phyloP scores from a whole-genome alignment of 345 rosid genomes.

The Toxicodendron radicans region DNA sequence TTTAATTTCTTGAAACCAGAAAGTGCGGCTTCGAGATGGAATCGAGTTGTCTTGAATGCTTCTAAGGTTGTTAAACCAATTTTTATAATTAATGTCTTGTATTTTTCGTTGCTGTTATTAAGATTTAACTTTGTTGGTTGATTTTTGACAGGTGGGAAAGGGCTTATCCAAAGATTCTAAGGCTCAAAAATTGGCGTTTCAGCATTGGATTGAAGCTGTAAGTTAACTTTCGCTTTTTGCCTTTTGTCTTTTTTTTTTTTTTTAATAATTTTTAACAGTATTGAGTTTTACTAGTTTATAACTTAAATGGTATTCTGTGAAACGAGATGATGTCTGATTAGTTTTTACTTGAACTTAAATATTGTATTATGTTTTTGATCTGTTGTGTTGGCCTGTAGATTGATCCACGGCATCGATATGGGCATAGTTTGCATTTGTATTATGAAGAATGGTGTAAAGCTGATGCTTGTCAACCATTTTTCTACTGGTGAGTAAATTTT shows the following conservation, averaged over 20 bases:
- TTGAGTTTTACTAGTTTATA: not conserved
- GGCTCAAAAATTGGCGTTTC: constrained; percentile 86
- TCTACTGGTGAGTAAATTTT: constrained; percentile 60
- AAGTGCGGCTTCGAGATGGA: constrained; percentile 75
- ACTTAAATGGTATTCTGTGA: not conserved
- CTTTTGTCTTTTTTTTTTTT: not conserved
- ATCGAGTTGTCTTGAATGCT: constrained; percentile 69
- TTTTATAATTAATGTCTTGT: not conserved
- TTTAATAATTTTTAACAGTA: not conserved
- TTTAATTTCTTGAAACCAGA: constrained; percentile 72
- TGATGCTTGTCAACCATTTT: constrained; percentile 87
- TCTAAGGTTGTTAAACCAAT: constrained; percentile 53
- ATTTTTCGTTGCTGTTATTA: not conserved
- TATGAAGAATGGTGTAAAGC: constrained; percentile 73
- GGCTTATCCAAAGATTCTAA: constrained; percentile 62
- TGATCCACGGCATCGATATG: constrained; percentile 94
- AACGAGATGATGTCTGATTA: not conserved
- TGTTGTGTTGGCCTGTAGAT: constrained; percentile 44
- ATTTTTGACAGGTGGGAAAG: constrained; percentile 61
- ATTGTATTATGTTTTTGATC: not conserved
- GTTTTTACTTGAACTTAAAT: not conserved
- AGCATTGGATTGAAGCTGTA: constrained; percentile 88
- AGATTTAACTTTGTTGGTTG: not conserved
- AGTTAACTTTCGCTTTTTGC: not conserved
- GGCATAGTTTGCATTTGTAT: constrained; percentile 75